Evolutionary conservation across 805 yeast species (phyloP).

Genomic region (Saccharomycopsis lassenensis): DNA sequence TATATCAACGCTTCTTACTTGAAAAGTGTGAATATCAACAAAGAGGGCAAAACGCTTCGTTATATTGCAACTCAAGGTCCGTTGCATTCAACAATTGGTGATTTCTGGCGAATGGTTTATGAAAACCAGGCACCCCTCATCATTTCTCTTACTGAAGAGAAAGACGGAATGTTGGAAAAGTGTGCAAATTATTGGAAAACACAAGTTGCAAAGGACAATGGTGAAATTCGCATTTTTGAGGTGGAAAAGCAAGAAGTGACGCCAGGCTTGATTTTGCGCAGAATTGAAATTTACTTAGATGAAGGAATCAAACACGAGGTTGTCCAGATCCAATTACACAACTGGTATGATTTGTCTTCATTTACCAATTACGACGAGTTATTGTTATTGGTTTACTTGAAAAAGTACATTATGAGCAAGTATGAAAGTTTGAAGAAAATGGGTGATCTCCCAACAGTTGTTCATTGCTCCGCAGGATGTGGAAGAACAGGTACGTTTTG

Average conservation of each 20-base stretch:
- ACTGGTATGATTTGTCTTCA: constrained; percentile 81
- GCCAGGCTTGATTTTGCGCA: constrained; percentile 26
- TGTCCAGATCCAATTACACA: constrained; percentile 61
- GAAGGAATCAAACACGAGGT: constrained; percentile 32
- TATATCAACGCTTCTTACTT: constrained; percentile 86
- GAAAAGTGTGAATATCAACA: constrained; percentile 21
- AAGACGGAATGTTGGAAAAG: constrained; percentile 69
- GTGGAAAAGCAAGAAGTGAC: constrained; percentile 8
- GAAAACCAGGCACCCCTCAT: constrained; percentile 56
- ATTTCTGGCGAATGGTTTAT: constrained; percentile 73
- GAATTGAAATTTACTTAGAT: constrained; percentile 32
- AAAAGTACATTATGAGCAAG: constrained; percentile 4
- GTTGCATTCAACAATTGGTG: constrained; percentile 54
- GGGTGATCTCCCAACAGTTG: constrained; percentile 46
- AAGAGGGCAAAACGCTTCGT: too few relatives aligned
- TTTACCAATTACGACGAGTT: constrained; percentile 31
- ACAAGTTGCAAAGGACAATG: constrained; percentile 35
- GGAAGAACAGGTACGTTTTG: constrained; percentile 92
- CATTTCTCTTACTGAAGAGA: constrained; percentile 63
- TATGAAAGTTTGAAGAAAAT: neutral
- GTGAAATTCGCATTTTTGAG: constrained; percentile 13
- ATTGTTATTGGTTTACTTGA: constrained; percentile 15
- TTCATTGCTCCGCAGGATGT: constrained; percentile 95
- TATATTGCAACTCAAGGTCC: constrained; percentile 94
- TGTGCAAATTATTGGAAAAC: constrained; percentile 76